Evolutionary conservation across 345 rosid genomes (phyloP).

Genomic region (Clarkia xantiana): DNA sequence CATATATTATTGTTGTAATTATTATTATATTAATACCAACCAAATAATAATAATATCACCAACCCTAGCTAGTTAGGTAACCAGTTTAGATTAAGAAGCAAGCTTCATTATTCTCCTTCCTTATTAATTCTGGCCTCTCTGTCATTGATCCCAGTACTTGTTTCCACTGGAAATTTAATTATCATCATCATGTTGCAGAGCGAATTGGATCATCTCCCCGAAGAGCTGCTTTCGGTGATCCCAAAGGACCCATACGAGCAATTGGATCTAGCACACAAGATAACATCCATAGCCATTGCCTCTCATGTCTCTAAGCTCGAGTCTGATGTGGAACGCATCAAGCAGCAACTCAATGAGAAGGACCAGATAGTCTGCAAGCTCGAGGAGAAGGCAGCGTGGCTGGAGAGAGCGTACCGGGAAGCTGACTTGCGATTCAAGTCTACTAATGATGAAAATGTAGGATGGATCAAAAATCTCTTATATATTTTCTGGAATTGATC

Average conservation of each 20-base stretch:
- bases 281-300: constrained; percentile 89
- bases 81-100: no score
- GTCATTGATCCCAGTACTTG: no score
- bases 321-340: constrained; percentile 38
- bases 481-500: not conserved
- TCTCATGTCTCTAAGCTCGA: constrained; percentile 78
- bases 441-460: constrained; percentile 57
- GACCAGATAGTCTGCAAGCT: constrained; percentile 49
- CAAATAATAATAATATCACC: no score
- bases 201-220: constrained; percentile 45
- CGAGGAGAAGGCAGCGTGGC: constrained; percentile 29
- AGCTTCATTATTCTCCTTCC: no score
- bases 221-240: constrained; percentile 65
- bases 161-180: no score
- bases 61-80: no score
- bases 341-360: constrained; percentile 43
- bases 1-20: no score
- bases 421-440: constrained; percentile 45
- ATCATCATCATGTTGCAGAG: constrained; percentile 8
- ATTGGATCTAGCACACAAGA: constrained; percentile 91
- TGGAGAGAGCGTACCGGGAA: constrained; percentile 38
- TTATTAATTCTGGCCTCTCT: no score
- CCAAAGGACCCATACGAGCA: constrained; percentile 86
- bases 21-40: no score
- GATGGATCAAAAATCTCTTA: not conserved